Base-by-base conservation (phyloP, 1,284 basidiomycete genomes). In the Sanghuangporus baumii region DNA sequence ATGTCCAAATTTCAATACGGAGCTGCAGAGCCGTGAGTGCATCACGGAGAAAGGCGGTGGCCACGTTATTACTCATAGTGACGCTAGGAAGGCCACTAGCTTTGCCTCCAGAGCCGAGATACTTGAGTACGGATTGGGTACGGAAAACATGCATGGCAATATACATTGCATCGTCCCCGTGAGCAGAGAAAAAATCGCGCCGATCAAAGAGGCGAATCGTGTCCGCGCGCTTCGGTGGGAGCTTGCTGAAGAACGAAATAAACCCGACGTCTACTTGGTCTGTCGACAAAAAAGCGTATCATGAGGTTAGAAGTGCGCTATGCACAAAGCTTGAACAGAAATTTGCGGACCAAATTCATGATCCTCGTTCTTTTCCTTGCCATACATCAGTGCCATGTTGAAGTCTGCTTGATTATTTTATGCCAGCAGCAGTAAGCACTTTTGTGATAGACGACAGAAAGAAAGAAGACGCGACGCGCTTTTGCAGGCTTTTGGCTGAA, bases 1-100 rank as follows among this genome's bases (percentile, higher is more conserved):
- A 86, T 11, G 78, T 81, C 86, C 89, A 96, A 61, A 99, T 97
- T 76, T 99, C 94, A n/a, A 99, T 85, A 37, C 92, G 85, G 69
- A 99, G 85, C 76, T 99, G 96, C 73, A 88, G 90, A 18, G 85
- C 78, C 2, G 96, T 98, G 60, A 99, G 75, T 1, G 94, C 94
- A 60, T 99, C 96, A 51, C 97, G 79, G 55, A 99, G 76, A 67
- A 98, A 90, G 47, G 82, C 82, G 69, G 93, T 93, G 0, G 95
- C 94, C n/a, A 94, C 86, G 23, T 85, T 86, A 57, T 83, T 78
- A 70, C 87, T 93, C 60, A 99, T 79, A 0, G 85, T 88, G 59
- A 97, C 93, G 58, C 86, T 88, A 0, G 93, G 86, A 0, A 98
- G 78, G 1, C 87, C 86, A 0, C 74, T 74, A 0, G 76, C 71